Evolutionary conservation across 2,329 filamentous ascomycete species (phyloP), one percentile per base, ranked within the genome.

Genomic region (Fusarium sp.): DNA sequence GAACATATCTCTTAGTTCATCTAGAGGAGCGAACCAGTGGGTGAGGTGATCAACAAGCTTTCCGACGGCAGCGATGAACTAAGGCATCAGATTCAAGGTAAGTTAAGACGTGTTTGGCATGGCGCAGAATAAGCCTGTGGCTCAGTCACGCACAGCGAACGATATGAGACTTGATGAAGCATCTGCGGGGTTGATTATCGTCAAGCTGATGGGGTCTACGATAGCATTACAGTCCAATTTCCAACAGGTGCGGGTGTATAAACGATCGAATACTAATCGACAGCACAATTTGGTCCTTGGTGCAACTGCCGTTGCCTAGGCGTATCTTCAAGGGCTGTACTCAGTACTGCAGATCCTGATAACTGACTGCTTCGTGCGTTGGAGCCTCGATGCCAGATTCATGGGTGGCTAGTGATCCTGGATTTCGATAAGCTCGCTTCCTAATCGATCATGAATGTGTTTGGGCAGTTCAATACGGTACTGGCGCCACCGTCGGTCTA

Each of bases 11-110:
- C 45, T 38, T 30, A 42, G 67, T 51, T 68, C 26, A 42, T 35
- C 26, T 15, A 41, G 39, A 57, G 30, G 16, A 31, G 48, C 39
- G 44, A 56, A 54, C 41, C 53, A 55, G 60, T 56, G 54, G 54
- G 41, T 41, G 24, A 65, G 41, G 50, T 33, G 67, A 68, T 67
- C 67, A 60, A 44, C 51, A 68, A 56, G 62, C 45, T 68, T 68
- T 58, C 51, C 58, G 33, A 59, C 55, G 58, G 62, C 58, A 59
- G 53, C 42, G 42, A 65, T 53, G 50, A 42, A 59, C 47, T 61
- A 51, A 67, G 54, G 38, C 51, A 33, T 61, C 54, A 64, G 59
- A 42, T 59, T 55, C 22, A 26, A 47, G 24, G 33, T 22, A 33
- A 54, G 30, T 54, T 47, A 68, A 51, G 30, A 53, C 44, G 38